Conservation (phyloP, 441 rosid species). For the Erodium moschatum region DNA sequence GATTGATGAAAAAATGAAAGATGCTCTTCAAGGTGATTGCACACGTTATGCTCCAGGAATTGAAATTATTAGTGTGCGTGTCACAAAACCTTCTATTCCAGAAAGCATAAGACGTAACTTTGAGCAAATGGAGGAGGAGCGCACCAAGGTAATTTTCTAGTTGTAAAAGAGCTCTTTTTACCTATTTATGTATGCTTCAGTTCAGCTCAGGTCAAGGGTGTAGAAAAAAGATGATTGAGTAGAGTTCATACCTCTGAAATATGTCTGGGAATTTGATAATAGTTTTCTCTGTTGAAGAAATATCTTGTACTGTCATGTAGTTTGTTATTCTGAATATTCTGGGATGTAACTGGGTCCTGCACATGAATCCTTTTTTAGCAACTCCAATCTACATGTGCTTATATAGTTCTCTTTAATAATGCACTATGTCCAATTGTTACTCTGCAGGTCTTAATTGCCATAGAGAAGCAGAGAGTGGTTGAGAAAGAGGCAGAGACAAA, state of each 20-base stretch:
- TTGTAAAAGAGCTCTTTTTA: too few species aligned
- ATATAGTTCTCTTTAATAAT: neutral
- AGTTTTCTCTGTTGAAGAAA: neutral
- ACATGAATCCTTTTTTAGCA: neutral
- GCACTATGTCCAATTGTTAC: conserved; percentile 1
- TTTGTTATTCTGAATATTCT: neutral
- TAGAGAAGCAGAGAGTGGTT: conserved; percentile 68
- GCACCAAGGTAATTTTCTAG: conserved; percentile 52
- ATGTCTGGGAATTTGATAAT: neutral
- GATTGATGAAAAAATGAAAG: conserved; percentile 94
- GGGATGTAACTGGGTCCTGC: neutral
- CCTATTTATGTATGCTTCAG: neutral
- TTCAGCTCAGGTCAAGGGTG: neutral
- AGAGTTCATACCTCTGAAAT: neutral
- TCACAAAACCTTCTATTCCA: conserved; percentile 77
- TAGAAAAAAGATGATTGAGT: neutral
- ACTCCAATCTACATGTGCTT: neutral
- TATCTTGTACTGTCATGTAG: neutral
- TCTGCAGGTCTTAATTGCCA: conserved; percentile 62
- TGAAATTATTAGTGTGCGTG: conserved; percentile 79
- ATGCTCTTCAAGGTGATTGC: conserved; percentile 88
- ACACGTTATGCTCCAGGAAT: conserved; percentile 87
- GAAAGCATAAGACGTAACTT: conserved; percentile 66
- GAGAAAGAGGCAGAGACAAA: conserved; percentile 82
- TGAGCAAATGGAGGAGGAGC: conserved; percentile 91